phyloP scores from a whole-genome alignment of 192 early-diverging fungal species.

The Backusella tuberculispora region DNA sequence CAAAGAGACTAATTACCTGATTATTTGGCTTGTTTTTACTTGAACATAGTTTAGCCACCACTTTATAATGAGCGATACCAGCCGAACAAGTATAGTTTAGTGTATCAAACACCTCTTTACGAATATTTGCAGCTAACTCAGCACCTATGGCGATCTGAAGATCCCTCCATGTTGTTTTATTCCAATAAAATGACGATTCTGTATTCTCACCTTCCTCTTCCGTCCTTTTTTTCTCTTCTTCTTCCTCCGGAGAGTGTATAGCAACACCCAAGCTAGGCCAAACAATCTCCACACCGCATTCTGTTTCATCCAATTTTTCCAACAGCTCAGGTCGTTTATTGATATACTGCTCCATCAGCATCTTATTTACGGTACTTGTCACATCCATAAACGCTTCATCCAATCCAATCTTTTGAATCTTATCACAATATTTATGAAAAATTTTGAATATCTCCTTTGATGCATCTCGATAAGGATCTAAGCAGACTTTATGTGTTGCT shows the following conservation, averaged over 20 bases:
- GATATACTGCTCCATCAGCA: constrained; percentile 51
- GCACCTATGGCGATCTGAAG: constrained; percentile 79
- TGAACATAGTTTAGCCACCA: constrained; percentile 84
- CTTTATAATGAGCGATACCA: constrained; percentile 86
- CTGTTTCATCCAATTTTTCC: constrained; percentile 32
- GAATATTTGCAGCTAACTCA: constrained; percentile 65
- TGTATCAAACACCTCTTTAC: constrained; percentile 63
- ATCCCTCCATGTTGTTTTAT: constrained; percentile 65
- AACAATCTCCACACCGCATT: constrained; percentile 26
- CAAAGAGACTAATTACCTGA: constrained; percentile 48
- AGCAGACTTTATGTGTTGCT: constrained; percentile 87
- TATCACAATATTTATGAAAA: constrained; percentile 58
- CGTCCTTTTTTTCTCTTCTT: neutral
- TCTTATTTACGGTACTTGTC: constrained; percentile 65
- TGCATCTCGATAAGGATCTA: constrained; percentile 81
- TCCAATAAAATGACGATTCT: neutral
- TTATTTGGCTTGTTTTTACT: constrained; percentile 85
- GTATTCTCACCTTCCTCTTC: neutral
- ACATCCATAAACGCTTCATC: constrained; percentile 94
- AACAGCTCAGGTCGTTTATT: constrained; percentile 41
- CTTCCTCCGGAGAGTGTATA: constrained; percentile 44
- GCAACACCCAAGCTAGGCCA: constrained; percentile 53
- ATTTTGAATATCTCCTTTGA: constrained; percentile 75
- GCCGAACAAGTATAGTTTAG: constrained; percentile 82
- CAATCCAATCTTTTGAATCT: constrained; percentile 72